These are phyloP conservation scores for Sindora glabra DNA, from an alignment of 306 rosid species.

Conservation along the genomic window DNA sequence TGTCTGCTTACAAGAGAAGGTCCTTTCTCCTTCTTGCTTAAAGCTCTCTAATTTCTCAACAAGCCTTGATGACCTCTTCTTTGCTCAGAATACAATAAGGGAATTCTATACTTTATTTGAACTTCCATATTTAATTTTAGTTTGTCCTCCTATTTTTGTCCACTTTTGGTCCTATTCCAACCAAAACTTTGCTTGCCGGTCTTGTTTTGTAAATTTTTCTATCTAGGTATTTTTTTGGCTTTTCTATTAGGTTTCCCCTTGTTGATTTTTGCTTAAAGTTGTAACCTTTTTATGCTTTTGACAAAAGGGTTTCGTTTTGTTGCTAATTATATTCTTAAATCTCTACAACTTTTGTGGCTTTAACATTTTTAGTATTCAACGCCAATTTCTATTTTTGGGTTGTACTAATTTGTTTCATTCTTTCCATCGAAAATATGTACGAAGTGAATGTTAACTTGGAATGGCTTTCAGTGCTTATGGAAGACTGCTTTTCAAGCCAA, in stretches of 20 bases:
- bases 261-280: neutral
- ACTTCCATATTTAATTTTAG: neutral
- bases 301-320: neutral
- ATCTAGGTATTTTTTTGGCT: neutral
- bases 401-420: constrained; percentile 1
- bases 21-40: constrained; percentile 29
- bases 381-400: neutral
- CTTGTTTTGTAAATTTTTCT: neutral
- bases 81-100: constrained; percentile 54
- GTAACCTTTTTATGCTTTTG: neutral
- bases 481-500: constrained; percentile 60
- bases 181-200: too few relatives aligned
- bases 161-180: neutral
- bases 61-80: constrained; percentile 52
- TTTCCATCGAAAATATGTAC: constrained; percentile 16
- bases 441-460: constrained; percentile 63
- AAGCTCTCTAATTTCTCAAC: constrained; percentile 20
- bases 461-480: constrained; percentile 67
- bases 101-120: neutral
- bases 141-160: neutral
- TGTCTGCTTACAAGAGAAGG: constrained; percentile 34
- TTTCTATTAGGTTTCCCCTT: neutral
- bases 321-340: neutral
- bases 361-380: neutral
- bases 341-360: constrained; percentile 2